Evolutionary conservation across 2,329 filamentous ascomycete species (phyloP), one percentile per base, ranked within the genome.

Genomic region (Penicillium rolfsii): DNA sequence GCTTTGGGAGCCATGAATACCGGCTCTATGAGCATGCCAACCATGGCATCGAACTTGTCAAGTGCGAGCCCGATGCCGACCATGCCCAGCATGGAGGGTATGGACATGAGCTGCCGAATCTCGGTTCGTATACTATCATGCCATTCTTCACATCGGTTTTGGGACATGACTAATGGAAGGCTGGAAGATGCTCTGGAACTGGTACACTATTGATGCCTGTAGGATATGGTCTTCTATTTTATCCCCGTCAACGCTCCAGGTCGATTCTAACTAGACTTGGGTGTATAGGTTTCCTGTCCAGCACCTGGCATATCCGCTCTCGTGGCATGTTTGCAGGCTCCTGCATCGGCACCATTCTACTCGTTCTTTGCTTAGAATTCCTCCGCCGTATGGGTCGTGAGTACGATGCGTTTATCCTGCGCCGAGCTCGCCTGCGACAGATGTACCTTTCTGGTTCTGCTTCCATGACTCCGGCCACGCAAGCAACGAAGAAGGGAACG

Each of bases 341-440:
- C 55, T 95, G 91, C 78, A 88, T 96, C 71, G 91, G 89, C 62
- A 87, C 92, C 38, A 81, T 92, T 63, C 79, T 89, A n/a, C 86
- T 96, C 56, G 89, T 90, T 67, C 83, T 94, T 55, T 70, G 78
- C 5, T 87, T 95, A 67, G 91, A 95, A 72, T 79, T 88, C 59
- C 82, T 95, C 24, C 89, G 91, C 53, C 88, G 91, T 33, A 69
- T 84, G 26, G 83, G 85, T 65, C 88, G 89, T 67, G 90, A 93
- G 74, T 94, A 89, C 75, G 91, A 95, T 74, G 81, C 84, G 28
- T 85, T 84, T 69, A 82, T 92, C 33, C 70, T 89, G 61, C 82
- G 82, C 30, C 81, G 84, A 66, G 83, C 70, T 64, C 71, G 66
- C 61, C 73, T 77, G 49, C 74, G 73, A 62, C 66, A 67, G 4